Percentiles rank a stretch among this genome's conserved stretches.
These are phyloP conservation scores for Cynanchum wilfordii DNA, from an alignment of 257 asterid species.

Conservation along the genomic window DNA sequence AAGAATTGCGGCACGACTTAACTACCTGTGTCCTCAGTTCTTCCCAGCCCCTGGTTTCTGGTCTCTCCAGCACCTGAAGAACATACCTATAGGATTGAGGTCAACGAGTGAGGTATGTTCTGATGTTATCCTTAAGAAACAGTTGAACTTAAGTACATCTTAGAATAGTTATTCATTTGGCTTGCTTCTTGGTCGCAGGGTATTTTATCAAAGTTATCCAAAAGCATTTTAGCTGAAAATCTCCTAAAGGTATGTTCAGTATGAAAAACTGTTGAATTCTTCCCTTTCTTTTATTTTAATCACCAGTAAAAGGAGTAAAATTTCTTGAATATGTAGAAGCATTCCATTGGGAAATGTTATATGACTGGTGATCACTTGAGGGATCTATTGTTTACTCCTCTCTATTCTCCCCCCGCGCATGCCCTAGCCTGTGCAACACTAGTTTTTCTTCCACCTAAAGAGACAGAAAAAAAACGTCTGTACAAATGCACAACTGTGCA, in stretches of 20 bases:
- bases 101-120: slow-evolving; percentile 37
- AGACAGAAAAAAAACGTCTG: not conserved
- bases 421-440: not conserved
- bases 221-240: slow-evolving; percentile 71
- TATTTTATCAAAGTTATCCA: slow-evolving; percentile 28
- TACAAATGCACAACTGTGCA: not conserved
- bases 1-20: slow-evolving; percentile 72
- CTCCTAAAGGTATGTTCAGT: slow-evolving; percentile 74
- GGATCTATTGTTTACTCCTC: not conserved
- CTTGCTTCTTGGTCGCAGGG: slow-evolving; percentile 42
- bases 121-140: not conserved
- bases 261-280: not conserved
- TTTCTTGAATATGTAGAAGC: not conserved
- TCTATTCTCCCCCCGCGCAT: no score
- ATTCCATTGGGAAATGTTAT: not conserved
- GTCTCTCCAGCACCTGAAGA: slow-evolving; percentile 40
- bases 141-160: slow-evolving; percentile 4
- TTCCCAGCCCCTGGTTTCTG: slow-evolving; percentile 95
- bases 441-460: not conserved
- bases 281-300: not conserved
- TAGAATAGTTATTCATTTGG: slow-evolving; percentile 11
- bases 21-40: slow-evolving; percentile 80
- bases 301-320: not conserved
- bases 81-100: slow-evolving; percentile 23
- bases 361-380: no score